Base-by-base conservation (phyloP, 345 rosid species). In the Iberis pinnata region DNA sequence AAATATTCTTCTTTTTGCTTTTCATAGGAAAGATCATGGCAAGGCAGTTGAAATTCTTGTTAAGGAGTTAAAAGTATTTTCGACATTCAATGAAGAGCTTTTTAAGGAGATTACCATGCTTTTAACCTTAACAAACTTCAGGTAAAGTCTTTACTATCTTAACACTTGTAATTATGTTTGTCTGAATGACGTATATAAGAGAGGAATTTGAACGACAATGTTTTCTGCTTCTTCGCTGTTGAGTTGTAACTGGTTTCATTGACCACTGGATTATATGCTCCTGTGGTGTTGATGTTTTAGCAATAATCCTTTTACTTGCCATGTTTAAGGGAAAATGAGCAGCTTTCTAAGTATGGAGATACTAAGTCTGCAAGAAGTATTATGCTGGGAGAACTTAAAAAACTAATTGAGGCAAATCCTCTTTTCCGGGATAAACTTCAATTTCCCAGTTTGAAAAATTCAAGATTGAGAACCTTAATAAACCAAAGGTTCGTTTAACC, bases 341-440 rank as follows among this genome's bases (percentile, higher is more conserved):
- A 71, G 65, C 73, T 74, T 46, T 70, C 75, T 6, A 74, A 74
- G 58, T 75, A 74, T 67, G 78, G 78, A 43, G 73, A 74, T 63
- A 74, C 74, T 22, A 74, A 70, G 62, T 74, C 78, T 22, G 80
- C 80, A 15, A 66, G 80, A 68, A 51, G 48, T 56, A 73, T 70
- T 22, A 69, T 70, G 77, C 63, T 73, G 6, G 75, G 65, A 43
- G 77, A 76, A 61, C 75, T 76, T 45, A 70, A 70, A 45, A 76
- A 76, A 49, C 51, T 73, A 15, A 67, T 74, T 7, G 78, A 74
- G 60, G 75, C 72, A 6, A 74, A 74, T 58, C 75, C 72, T 37
- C 75, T 74, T 40, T 72, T 76, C 49, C 73, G 77, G 2, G 77
- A 76, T 46, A 76, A 76, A 60, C 80, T 76, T 49, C 80, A 69